These are phyloP conservation scores for Primulina eburnea DNA, from an alignment of 257 asterid genomes.

Conservation along the genomic window DNA sequence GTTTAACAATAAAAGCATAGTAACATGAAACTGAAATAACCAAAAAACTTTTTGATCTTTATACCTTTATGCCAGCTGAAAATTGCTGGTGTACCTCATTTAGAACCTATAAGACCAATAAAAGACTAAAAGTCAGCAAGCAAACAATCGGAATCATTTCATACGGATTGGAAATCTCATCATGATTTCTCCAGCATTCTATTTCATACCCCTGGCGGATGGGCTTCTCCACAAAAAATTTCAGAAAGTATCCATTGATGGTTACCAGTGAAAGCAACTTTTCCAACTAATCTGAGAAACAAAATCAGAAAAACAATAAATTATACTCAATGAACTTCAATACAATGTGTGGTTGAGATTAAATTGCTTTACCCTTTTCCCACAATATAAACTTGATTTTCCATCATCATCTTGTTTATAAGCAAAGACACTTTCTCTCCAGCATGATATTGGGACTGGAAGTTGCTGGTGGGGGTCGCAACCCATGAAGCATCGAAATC, in stretches of 20 bases:
- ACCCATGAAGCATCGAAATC: slow-evolving; percentile 41
- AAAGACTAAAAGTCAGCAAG: neutral
- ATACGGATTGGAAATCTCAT: neutral
- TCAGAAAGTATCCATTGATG: slow-evolving; percentile 73
- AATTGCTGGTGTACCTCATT: slow-evolving; percentile 67
- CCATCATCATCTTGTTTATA: slow-evolving; percentile 86
- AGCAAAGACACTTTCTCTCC: slow-evolving; percentile 58
- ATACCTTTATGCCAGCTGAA: slow-evolving; percentile 92
- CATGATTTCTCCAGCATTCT: slow-evolving; percentile 14
- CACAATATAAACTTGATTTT: slow-evolving; percentile 60
- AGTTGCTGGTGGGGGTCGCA: slow-evolving; percentile 37
- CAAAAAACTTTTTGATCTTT: neutral
- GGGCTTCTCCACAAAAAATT: slow-evolving; percentile 41
- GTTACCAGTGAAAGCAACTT: slow-evolving; percentile 77
- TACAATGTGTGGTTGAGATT: slow-evolving; percentile 5
- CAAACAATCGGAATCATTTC: neutral
- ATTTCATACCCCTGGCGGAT: slow-evolving; percentile 71
- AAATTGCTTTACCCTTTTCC: slow-evolving; percentile 75
- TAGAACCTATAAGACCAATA: slow-evolving; percentile 45
- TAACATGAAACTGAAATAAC: neutral
- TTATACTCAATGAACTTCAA: neutral
- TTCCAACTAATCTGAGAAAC: slow-evolving; percentile 70
- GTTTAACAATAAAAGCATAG: slow-evolving; percentile 4
- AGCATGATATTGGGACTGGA: slow-evolving; percentile 32
- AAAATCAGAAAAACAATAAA: slow-evolving; percentile 14